A percentile compares a stretch with the other conserved stretches of the same genome.
Conservation (phyloP, 2,329 filamentous ascomycete genomes). For the Onygenales sp. region DNA sequence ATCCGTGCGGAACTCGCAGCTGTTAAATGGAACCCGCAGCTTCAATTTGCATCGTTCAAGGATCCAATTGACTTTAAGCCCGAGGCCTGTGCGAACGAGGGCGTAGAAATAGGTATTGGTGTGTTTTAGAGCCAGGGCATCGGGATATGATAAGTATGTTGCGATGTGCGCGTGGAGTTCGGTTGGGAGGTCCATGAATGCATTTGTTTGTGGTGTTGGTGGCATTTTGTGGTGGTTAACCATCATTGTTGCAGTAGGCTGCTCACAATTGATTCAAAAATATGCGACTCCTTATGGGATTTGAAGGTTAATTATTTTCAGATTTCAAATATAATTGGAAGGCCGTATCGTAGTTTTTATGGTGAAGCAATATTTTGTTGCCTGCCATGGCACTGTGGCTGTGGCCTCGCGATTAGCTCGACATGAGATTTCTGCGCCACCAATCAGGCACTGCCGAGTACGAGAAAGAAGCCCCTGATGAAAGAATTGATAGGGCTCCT, state of each 20-base stretch:
- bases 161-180: conserved; percentile 60
- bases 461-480: not conserved
- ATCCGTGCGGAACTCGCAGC: conserved; percentile 33
- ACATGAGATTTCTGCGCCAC: not conserved
- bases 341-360: too few relatives aligned
- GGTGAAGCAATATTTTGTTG: not conserved
- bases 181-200: conserved; percentile 47
- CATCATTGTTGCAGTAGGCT: not conserved
- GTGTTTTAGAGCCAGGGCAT: conserved; percentile 62
- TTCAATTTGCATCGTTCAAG: conserved; percentile 54
- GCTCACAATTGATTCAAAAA: too few relatives aligned
- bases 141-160: conserved; percentile 55
- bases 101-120: conserved; percentile 53
- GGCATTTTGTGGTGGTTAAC: not conserved
- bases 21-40: conserved; percentile 54
- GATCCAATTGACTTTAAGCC: conserved; percentile 60
- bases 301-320: too few relatives aligned
- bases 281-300: too few relatives aligned
- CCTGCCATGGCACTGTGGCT: not conserved
- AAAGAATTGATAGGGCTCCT: too few relatives aligned
- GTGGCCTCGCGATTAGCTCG: not conserved
- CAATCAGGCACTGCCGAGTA: not conserved
- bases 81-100: conserved; percentile 56
- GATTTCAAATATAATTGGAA: too few relatives aligned
- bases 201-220: not conserved